Evolutionary conservation across 306 rosid genomes (phyloP), one percentile per base, ranked within the genome.

Genomic region (Dryas octopetala): DNA sequence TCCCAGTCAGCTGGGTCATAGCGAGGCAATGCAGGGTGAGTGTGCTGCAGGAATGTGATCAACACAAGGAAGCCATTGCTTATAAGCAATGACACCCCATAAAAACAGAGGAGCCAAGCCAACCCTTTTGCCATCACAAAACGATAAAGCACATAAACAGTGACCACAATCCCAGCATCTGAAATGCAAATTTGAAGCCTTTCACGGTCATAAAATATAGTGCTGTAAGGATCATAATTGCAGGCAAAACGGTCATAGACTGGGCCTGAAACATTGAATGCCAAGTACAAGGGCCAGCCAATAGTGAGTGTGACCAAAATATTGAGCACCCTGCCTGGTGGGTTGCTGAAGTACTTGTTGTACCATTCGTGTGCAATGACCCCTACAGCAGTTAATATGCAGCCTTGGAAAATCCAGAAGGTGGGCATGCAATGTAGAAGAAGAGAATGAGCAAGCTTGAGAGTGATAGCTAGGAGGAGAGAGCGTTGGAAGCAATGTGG

Each of bases 321-420:
- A 47, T 70, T 58, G 40, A 78, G 0, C 40, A 71, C 77, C 52
- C 95, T 79, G 0, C 91, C 96, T 3, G 71, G 78, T 9, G 89
- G 90, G 43, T 82, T 93, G 86, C 84, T 88, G 2, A 92, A 66
- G 88, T 86, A 80, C 8, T 87, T 84, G 68, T 28, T 50, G 66
- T 50, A 86, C 90, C 87, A 83, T 28, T 92, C 97, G 14, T 92
- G 97, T 23, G 97, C 96, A 40, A 90, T 84, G 70, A 88, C 92
- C 96, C 96, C 90, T 14, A 87, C 80, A 2, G 89, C 93, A 4
- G 93, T 90, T 76, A 81, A 80, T 62, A 80, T 52, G 66, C 92
- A 79, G 67, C 97, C 96, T 71, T 90, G 91, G 74, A 80, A 46
- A 16, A 71, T 16, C 93, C 96, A 90, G 52, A 88, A 92, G 47